Evolutionary conservation across 768 basidiomycete genomes (phyloP).

Genomic region (Psilocybe azurescens): DNA sequence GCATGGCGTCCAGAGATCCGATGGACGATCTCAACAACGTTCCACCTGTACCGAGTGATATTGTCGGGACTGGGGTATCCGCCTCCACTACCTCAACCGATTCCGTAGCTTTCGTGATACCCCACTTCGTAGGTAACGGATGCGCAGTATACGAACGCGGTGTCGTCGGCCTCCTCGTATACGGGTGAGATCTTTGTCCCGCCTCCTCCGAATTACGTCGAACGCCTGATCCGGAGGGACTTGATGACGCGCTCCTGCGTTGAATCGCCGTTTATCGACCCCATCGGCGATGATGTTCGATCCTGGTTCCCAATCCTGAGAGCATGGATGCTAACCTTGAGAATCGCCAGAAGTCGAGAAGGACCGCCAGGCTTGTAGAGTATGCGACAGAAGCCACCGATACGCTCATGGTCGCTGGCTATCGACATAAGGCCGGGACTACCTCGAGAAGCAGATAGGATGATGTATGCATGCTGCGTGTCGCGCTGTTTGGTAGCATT

Average conservation of each 20-base stretch:
- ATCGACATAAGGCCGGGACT: slow-evolving; percentile 65
- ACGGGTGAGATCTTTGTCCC: slow-evolving; percentile 12
- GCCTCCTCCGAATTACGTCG: slow-evolving; percentile 53
- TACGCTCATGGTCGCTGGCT: slow-evolving; percentile 72
- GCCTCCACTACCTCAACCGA: slow-evolving; percentile 27
- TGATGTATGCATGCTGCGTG: slow-evolving; percentile 68
- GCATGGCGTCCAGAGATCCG: slow-evolving; percentile 51
- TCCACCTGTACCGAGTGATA: slow-evolving; percentile 64
- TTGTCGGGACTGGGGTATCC: slow-evolving; percentile 43
- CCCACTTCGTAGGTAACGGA: slow-evolving; percentile 41
- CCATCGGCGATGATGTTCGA: slow-evolving; percentile 26
- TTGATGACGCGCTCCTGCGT: slow-evolving; percentile 8
- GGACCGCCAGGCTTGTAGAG: slow-evolving; percentile 92
- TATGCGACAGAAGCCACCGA: slow-evolving; percentile 89
- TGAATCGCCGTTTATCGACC: slow-evolving; percentile 14
- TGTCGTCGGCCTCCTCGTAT: slow-evolving; percentile 54
- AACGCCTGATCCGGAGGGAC: slow-evolving; percentile 17
- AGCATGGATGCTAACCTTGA: slow-evolving; percentile 67
- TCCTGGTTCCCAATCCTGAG: slow-evolving; percentile 51
- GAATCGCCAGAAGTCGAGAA: slow-evolving; percentile 64
- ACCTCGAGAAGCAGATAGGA: slow-evolving; percentile 75
- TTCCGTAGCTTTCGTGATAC: slow-evolving; percentile 37
- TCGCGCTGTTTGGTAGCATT: slow-evolving; percentile 63
- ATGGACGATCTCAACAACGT: slow-evolving; percentile 73
- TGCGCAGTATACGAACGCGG: slow-evolving; percentile 57